A percentile compares a stretch with the other conserved stretches of the same genome.
Conservation (phyloP, 352 stramenopile genomes). For the Aphanomyces euteiches region DNA sequence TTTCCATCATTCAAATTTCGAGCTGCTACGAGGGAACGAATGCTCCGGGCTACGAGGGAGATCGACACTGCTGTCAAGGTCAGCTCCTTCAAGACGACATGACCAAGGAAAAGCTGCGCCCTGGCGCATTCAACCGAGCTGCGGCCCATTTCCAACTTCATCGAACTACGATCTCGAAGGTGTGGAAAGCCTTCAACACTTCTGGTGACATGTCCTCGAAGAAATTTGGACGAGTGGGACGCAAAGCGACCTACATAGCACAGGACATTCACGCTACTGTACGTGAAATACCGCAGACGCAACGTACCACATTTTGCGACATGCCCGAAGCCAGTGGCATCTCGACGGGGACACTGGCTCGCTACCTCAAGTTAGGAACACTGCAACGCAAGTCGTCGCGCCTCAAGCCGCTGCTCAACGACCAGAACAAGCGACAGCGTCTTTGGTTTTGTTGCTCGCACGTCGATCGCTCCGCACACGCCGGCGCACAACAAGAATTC, state of each 20-base stretch:
- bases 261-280: background rate
- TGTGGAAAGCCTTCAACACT: background rate
- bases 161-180: background rate
- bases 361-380: background rate
- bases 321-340: constrained; percentile 7
- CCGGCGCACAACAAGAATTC: background rate
- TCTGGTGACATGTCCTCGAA: background rate
- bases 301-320: background rate
- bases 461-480: background rate
- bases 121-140: background rate
- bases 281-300: background rate
- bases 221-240: background rate
- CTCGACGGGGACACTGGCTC: background rate
- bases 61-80: background rate
- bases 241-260: background rate
- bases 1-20: background rate
- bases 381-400: background rate
- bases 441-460: background rate
- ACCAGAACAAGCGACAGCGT: background rate
- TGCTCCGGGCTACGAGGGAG: background rate
- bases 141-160: background rate
- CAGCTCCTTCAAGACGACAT: background rate
- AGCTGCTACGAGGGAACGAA: background rate
- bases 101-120: background rate
- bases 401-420: background rate